These are phyloP conservation scores for Elaeagnus macrophylla DNA, from an alignment of 306 rosid genomes.

Conservation along the genomic window DNA sequence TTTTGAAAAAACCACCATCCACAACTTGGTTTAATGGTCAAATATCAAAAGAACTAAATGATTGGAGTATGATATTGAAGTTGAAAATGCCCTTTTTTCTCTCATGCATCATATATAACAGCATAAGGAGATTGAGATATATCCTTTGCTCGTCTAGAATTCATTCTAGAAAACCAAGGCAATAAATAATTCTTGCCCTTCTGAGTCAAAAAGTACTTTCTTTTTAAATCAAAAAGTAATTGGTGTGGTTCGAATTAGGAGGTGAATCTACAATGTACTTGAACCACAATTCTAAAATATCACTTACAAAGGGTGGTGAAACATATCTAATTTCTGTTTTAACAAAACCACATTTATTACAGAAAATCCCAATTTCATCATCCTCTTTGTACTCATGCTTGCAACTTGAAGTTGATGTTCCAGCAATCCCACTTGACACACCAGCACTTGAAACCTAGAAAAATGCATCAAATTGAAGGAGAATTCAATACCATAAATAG, in stretches of 20 bases:
- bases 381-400: constrained; percentile 49
- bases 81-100: neutral
- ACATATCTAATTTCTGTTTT: constrained; percentile 53
- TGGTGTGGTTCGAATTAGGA: too few relatives aligned
- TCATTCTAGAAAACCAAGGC: neutral
- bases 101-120: constrained; percentile 2
- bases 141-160: neutral
- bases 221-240: too few relatives aligned
- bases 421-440: constrained; percentile 7
- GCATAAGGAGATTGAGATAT: neutral
- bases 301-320: constrained; percentile 77
- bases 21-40: neutral
- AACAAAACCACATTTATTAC: constrained; percentile 61
- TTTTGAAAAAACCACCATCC: neutral
- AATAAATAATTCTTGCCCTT: constrained; percentile 6
- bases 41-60: neutral
- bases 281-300: neutral
- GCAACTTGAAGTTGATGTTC: constrained; percentile 27
- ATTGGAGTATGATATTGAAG: neutral
- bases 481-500: constrained; percentile 5
- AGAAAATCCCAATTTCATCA: constrained; percentile 73
- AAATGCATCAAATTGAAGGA: constrained; percentile 17
- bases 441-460: constrained; percentile 48
- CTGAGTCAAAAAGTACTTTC: constrained; percentile 2
- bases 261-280: too few relatives aligned